Base-by-base conservation (phyloP, 2,329 filamentous ascomycete species). In the Ceratocystis smalleyi region DNA sequence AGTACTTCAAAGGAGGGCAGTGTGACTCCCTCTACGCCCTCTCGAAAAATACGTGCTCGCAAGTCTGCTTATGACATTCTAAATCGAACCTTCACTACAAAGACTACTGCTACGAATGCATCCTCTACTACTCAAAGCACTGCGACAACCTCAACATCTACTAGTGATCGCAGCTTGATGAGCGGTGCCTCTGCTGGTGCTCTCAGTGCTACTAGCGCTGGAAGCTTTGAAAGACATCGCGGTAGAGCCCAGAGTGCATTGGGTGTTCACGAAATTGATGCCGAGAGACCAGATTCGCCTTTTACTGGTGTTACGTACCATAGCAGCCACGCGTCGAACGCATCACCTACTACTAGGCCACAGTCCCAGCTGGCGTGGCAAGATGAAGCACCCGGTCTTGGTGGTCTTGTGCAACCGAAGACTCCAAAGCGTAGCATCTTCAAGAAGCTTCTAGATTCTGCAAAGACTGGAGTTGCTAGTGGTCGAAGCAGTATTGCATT, bases 121-220 rank as follows among this genome's bases (percentile, higher is more conserved):
- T 94, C 89, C 1, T 84, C 82, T 49, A 84, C 84, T 12, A 83
- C 84, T 61, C 84, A 86, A 68, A 91, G 86, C 68, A 83, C 82
- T 55, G 88, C 83, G 68, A 91, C 88, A 68, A 83, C 81, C 49
- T 89, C 86, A 68, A 91, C 88, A 0, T 84, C 88, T 69, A 85
- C 84, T 72, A 96, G 90, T 17, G 85, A 86, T 69, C 84, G 87
- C 69, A 97, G 89, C 70, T 74, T 99, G 54, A 96, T 96, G 92
- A 97, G 92, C 73, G 94, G 92, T 2, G 81, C 83, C 62, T 97
- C 94, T 63, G 94, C 94, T 0, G 86, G 91, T 61, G 92, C 83
- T 12, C 90, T 96, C 74, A 97, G 92, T 73, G 89, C 91, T 61
- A 97, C 94, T 17, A 97, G 94, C 74, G 94, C 94, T 17, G 94